A percentile compares a stretch with the other conserved stretches of the same genome.
These are phyloP conservation scores for Blastocystis sp. DNA, from an alignment of 352 stramenopile genomes.

Conservation along the genomic window DNA sequence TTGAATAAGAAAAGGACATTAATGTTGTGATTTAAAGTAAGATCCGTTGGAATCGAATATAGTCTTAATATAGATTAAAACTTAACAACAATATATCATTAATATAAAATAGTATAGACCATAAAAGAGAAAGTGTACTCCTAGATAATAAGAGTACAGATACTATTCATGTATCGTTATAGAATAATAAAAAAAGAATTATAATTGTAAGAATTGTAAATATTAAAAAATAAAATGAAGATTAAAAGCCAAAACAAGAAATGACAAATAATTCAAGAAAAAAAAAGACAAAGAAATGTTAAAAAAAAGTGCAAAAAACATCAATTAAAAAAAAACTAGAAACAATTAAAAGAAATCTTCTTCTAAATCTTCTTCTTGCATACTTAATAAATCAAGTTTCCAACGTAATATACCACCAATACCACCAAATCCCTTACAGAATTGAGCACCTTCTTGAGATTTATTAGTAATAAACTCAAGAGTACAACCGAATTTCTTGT, in stretches of 20 bases:
- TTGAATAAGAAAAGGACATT: too few relatives aligned
- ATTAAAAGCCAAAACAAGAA: neutral
- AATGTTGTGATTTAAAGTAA: too few relatives aligned
- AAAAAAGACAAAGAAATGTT: neutral
- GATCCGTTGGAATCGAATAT: too few relatives aligned
- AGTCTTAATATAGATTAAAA: too few relatives aligned
- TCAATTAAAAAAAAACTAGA: constrained; percentile 51
- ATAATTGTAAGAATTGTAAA: neutral
- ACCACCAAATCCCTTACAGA: constrained; percentile 95
- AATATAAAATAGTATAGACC: too few relatives aligned
- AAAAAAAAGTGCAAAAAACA: too few relatives aligned
- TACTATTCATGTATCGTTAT: too few relatives aligned
- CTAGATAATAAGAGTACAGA: too few relatives aligned
- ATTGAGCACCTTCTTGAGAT: constrained; percentile 88
- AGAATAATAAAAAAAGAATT: neutral
- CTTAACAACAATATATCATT: too few relatives aligned
- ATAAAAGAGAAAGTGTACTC: too few relatives aligned
- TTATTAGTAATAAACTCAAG: constrained; percentile 96
- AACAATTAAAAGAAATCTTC: constrained; percentile 58
- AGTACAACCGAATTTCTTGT: constrained; percentile 89
- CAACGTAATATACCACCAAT: constrained; percentile 93
- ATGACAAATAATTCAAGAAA: neutral
- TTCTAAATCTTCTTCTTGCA: constrained; percentile 67
- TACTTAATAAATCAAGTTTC: constrained; percentile 93
- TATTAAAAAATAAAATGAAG: constrained; percentile 5